Evolutionary conservation across 2,329 filamentous ascomycete species (phyloP).

Genomic region (Dryadomyces quercus-mongolicae): DNA sequence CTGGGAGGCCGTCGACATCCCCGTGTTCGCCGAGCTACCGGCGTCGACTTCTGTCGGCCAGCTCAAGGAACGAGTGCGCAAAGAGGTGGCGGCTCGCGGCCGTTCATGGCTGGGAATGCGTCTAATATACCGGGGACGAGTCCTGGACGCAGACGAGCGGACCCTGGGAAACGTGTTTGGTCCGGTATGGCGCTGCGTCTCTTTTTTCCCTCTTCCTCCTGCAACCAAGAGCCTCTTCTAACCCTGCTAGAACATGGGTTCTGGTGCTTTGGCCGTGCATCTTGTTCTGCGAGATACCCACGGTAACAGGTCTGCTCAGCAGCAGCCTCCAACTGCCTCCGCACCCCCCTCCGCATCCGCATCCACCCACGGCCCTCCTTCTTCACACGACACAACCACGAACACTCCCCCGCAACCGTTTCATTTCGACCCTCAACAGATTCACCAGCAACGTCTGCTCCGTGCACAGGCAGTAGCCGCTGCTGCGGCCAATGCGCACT

Average conservation of each 20-base stretch:
- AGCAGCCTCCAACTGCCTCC: neutral
- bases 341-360: neutral
- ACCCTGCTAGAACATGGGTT: neutral
- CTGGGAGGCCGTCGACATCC: conserved; percentile 5
- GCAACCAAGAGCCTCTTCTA: too few species aligned
- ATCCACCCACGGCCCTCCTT: neutral
- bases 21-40: conserved; percentile 3
- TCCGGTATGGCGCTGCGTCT: conserved; percentile 2
- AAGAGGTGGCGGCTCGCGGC: conserved; percentile 2
- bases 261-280: conserved; percentile 1
- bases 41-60: conserved; percentile 6
- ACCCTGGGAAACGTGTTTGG: conserved; percentile 10
- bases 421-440: neutral
- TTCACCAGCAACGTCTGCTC: neutral
- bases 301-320: neutral
- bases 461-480: neutral
- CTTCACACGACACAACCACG: neutral
- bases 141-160: conserved; percentile 6
- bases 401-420: neutral
- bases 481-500: neutral
- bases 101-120: conserved; percentile 7
- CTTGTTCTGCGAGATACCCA: conserved; percentile 5
- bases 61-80: conserved; percentile 5
- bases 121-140: conserved; percentile 11
- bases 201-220: neutral